Base-by-base conservation (phyloP, 148 eudicot genomes). In the Chenopodium quinoa region DNA sequence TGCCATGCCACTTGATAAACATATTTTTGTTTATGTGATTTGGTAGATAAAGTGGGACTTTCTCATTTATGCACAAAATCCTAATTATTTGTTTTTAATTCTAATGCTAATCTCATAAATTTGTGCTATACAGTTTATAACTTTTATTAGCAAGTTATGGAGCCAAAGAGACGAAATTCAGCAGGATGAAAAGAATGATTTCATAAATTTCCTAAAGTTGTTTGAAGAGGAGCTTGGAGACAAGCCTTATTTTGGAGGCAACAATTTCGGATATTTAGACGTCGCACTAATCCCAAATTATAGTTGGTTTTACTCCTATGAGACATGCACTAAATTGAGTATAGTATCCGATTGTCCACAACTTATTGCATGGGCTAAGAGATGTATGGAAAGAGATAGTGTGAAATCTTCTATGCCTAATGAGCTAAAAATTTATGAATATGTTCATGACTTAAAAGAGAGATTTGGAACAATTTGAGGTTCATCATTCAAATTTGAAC, bases 361-460 rank as follows among this genome's bases (percentile, higher is more conserved):
- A 44, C 81, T 90, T 14, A 60, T 86, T 29, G 84, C 84, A 1
- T 90, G 93, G 91, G 85, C 82, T 47, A 90, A 88, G 84, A 88
- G 89, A 76, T 90, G 93, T 82, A 50, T 86, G 81, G 60, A 86
- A 32, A 89, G 69, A 16, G 80, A 86, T 23, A 85, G 83, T 32
- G 91, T 89, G 12, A 40, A 77, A 52, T 70, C 75, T 23, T 78
- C 82, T 67, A 80, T 87, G 34, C 82, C 80, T 3, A 78, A 83
- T 73, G 79, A 84, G 1, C 50, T 71, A 37, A 68, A 73, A 54
- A 71, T 81, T 48, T 77, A 69, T 65, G 82, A 83, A 1, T 72
- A 29, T 23, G 85, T 75, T 63, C 13, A 81, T 25, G 31, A 12
- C 9, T 7, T 84, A 12, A 80, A 46, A 31, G 23, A 73, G 73